These are phyloP conservation scores for Nissolia schottii DNA, from an alignment of 306 rosid species.

Conservation along the genomic window DNA sequence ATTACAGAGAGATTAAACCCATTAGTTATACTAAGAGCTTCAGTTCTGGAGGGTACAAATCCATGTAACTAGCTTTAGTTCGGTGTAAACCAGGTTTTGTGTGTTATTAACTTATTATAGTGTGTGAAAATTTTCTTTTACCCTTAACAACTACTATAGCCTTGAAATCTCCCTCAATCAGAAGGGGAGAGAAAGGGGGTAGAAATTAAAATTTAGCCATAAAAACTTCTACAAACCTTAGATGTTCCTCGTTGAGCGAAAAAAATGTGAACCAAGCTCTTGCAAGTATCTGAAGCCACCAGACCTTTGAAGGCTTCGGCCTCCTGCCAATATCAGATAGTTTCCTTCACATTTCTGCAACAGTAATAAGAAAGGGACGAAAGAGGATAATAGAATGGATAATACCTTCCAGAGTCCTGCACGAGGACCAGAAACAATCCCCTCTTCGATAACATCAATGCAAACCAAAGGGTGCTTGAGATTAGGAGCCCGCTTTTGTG, in stretches of 20 bases:
- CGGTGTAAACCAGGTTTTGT: background rate
- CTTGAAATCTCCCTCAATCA: background rate
- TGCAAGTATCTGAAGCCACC: constrained; percentile 58
- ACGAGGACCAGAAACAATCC: constrained; percentile 77
- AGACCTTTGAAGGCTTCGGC: constrained; percentile 69
- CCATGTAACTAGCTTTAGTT: background rate
- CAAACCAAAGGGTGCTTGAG: constrained; percentile 89
- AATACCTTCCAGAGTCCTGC: constrained; percentile 97
- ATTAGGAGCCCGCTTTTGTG: constrained; percentile 73
- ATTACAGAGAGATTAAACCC: no score
- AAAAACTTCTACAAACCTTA: constrained; percentile 54
- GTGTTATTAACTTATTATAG: background rate
- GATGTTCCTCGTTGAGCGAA: constrained; percentile 89
- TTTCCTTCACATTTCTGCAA: constrained; percentile 16
- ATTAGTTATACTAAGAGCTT: no score
- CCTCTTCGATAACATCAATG: constrained; percentile 84
- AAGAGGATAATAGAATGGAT: constrained; percentile 24
- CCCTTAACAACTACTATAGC: background rate
- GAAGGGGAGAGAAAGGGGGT: background rate
- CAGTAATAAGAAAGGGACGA: background rate
- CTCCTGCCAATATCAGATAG: constrained; percentile 63
- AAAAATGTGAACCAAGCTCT: constrained; percentile 81
- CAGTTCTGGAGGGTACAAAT: no score
- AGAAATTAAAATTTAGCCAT: constrained; percentile 5
- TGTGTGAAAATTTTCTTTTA: background rate